These are phyloP conservation scores for Kazachstania taianensis DNA, from an alignment of 805 yeast genomes.

Conservation along the genomic window DNA sequence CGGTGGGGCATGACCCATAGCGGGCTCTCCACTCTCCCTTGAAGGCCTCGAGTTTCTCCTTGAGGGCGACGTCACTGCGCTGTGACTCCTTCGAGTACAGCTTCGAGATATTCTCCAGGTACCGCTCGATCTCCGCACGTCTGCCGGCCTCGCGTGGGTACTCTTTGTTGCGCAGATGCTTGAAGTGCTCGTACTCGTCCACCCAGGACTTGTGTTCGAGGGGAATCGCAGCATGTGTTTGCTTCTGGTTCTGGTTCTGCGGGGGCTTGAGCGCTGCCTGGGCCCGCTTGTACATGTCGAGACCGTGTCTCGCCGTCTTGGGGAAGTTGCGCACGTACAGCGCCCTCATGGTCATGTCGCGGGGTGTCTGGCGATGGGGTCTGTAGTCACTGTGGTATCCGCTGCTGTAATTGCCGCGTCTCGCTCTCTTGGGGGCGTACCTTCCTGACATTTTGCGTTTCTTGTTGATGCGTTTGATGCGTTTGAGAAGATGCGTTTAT, in stretches of 20 bases:
- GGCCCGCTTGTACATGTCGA: constrained; percentile 5
- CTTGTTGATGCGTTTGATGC: too few species aligned
- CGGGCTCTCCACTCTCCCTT: constrained; percentile 2
- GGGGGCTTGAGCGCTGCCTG: not conserved
- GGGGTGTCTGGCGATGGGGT: not conserved
- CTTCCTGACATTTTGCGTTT: not conserved
- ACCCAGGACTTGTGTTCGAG: too few species aligned
- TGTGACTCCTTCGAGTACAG: constrained; percentile 5
- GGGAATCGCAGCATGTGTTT: not conserved
- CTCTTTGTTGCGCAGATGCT: constrained; percentile 6
- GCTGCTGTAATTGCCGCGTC: too few species aligned
- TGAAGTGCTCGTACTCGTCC: constrained; percentile 13
- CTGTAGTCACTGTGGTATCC: not conserved
- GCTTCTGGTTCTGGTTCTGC: not conserved
- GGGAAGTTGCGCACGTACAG: constrained; percentile 9
- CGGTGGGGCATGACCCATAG: constrained; percentile 4
- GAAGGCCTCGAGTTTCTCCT: constrained; percentile 7
- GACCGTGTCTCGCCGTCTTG: constrained; percentile 4
- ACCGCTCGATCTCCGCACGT: constrained; percentile 5
- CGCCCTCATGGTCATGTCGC: not conserved
- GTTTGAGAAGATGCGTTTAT: too few species aligned
- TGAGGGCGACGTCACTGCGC: constrained; percentile 6
- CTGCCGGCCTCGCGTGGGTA: not conserved
- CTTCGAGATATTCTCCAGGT: constrained; percentile 6
- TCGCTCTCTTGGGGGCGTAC: not conserved